These are phyloP conservation scores for Capronia coronata DNA, from an alignment of 2,329 filamentous ascomycete genomes.

Conservation along the genomic window DNA sequence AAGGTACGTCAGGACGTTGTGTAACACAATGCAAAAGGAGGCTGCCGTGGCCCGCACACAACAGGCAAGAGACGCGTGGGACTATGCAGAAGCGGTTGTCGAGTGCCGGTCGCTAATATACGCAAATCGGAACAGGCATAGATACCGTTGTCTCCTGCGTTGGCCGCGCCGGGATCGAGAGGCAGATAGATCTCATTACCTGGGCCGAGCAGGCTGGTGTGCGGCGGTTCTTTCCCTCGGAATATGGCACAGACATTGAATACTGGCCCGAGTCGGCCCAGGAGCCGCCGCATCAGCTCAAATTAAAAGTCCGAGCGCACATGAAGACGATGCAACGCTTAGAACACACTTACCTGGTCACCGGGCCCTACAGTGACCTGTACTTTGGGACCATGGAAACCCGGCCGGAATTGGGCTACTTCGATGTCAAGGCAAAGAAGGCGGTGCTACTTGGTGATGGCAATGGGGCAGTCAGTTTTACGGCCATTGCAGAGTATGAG, in stretches of 20 bases:
- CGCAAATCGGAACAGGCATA: constrained; percentile 35
- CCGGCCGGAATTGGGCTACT: constrained; percentile 47
- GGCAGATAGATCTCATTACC: constrained; percentile 56
- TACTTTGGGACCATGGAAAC: constrained; percentile 46
- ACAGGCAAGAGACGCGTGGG: neutral
- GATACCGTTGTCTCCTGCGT: constrained; percentile 62
- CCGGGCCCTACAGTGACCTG: constrained; percentile 62
- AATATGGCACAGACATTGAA: constrained; percentile 62
- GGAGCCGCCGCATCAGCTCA: constrained; percentile 63
- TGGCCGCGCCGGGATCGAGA: constrained; percentile 55
- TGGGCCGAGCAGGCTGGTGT: constrained; percentile 53
- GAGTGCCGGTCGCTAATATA: neutral
- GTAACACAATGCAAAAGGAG: neutral
- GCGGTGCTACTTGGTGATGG: constrained; percentile 59
- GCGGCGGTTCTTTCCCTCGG: constrained; percentile 60
- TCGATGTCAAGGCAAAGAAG: constrained; percentile 51
- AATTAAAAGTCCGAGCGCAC: constrained; percentile 60
- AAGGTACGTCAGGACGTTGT: constrained; percentile 33
- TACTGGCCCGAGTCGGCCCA: constrained; percentile 51
- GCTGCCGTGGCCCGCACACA: neutral
- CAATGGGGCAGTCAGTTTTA: constrained; percentile 58
- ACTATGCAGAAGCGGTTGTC: too few relatives aligned
- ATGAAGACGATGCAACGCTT: constrained; percentile 47
- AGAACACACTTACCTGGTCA: constrained; percentile 62
- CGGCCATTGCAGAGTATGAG: constrained; percentile 61